Evolutionary conservation across 148 eudicot genomes (phyloP), one percentile per base, ranked within the genome.

Genomic region (Simmondsia chinensis): DNA sequence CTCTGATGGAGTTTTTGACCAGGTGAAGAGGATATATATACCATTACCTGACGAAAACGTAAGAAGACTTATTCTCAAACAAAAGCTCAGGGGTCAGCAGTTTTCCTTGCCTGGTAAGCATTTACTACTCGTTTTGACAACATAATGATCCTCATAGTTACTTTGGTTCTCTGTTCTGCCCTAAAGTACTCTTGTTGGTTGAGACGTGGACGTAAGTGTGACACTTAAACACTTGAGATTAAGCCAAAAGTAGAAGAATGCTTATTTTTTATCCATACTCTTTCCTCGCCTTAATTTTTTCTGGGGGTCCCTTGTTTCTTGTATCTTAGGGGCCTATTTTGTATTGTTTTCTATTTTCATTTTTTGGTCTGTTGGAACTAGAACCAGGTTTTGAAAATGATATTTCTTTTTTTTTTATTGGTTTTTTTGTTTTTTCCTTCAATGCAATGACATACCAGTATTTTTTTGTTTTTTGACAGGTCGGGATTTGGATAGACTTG

Each of bases 1-100:
- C 20, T 35, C 31, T 41, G 32, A 52, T 46, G 50, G 20, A 56
- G 43, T 48, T n/a, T 15, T 36, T 69, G 41, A 21, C 50, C 76
- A 91, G 95, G 97, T 91, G 43, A 85, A 91, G 71, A 79, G 83
- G 73, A 91, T 91, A 43, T 91, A 86, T 70, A 86, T 91, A 39
- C 96, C 99, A 33, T 65, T 91, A 56, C 99, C 99, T 10, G 95
- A 82, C 73, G 65, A 65, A 42, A 79, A 61, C 35, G 94, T 73
- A 30, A 74, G 99, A 63, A 77, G 73, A 68, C 64, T 66, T 45
- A 75, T 85, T 59, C 63, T 91, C 30, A 65, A 74, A 43, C 79
- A 85, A 63, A 91, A 74, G 66, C 73, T 91, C 53, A 82, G 77
- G 69, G 96, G 94, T 52, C 73, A 91, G 51, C 67, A 83, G 40